These are phyloP conservation scores for Cyberlindnera euphorbiiphila DNA, from an alignment of 805 yeast genomes.

Conservation along the genomic window DNA sequence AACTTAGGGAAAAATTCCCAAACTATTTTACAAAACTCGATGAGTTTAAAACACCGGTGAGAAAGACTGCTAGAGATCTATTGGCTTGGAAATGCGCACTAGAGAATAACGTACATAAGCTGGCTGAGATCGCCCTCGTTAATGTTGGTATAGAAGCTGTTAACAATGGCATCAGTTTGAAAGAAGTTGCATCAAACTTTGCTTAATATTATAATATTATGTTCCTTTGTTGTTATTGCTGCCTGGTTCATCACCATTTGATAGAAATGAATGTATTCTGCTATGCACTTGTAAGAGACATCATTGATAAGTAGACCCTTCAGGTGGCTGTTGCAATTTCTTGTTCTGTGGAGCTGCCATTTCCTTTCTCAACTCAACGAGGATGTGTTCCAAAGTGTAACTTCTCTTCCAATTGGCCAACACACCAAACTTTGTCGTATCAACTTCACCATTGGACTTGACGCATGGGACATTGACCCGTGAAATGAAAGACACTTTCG, in stretches of 20 bases:
- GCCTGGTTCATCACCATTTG: no score
- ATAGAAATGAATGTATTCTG: neutral
- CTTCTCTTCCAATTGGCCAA: slow-evolving; percentile 80
- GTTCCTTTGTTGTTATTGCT: no score
- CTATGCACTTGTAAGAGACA: neutral
- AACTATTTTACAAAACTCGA: slow-evolving; percentile 20
- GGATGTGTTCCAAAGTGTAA: slow-evolving; percentile 90
- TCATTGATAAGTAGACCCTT: slow-evolving; percentile 62
- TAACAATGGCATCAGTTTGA: neutral
- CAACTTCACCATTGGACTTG: slow-evolving; percentile 52
- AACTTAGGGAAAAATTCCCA: slow-evolving; percentile 17
- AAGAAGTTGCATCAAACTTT: slow-evolving; percentile 6
- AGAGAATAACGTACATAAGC: slow-evolving; percentile 9
- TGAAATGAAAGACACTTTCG: slow-evolving; percentile 73
- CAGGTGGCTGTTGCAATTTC: slow-evolving; percentile 86
- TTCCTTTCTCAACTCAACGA: slow-evolving; percentile 82
- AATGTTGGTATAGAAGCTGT: slow-evolving; percentile 4
- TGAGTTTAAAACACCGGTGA: slow-evolving; percentile 9
- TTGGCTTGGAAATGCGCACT: slow-evolving; percentile 17
- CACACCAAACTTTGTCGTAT: slow-evolving; percentile 53
- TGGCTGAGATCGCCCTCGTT: slow-evolving; percentile 5
- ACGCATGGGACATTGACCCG: slow-evolving; percentile 91
- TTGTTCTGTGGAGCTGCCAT: slow-evolving; percentile 85
- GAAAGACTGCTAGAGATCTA: slow-evolving; percentile 15
- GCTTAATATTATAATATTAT: neutral